These are phyloP conservation scores for Patellifolia procumbens DNA, from an alignment of 179 eudicot species.

Conservation along the genomic window DNA sequence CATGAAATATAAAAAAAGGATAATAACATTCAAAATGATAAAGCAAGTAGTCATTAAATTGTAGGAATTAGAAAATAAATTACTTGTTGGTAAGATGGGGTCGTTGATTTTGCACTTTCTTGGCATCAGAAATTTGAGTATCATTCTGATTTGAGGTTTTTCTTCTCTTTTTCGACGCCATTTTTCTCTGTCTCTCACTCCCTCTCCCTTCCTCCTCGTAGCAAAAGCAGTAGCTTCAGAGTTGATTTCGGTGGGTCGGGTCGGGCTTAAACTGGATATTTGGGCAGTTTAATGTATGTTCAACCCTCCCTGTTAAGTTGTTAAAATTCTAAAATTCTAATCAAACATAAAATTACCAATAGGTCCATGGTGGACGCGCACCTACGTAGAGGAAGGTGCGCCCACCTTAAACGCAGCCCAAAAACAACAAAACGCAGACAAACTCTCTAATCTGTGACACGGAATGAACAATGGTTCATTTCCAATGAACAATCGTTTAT, in stretches of 20 bases:
- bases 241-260: neutral
- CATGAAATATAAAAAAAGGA: neutral
- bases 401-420: too few species aligned
- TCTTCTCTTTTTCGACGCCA: conserved; percentile 23
- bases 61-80: neutral
- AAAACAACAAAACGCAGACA: too few species aligned
- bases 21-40: neutral
- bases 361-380: too few species aligned
- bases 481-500: too few species aligned
- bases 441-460: too few species aligned
- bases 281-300: too few species aligned
- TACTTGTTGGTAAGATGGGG: conserved; percentile 16
- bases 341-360: too few species aligned
- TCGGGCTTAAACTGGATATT: neutral
- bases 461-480: too few species aligned
- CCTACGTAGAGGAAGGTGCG: too few species aligned
- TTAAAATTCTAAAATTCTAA: too few species aligned
- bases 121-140: neutral
- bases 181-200: neutral
- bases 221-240: neutral
- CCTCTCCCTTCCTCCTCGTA: neutral
- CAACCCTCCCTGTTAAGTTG: too few species aligned
- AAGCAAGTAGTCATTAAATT: neutral
- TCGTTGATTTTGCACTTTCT: neutral
- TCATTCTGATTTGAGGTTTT: conserved; percentile 7